Evolutionary conservation across 202 grass and related monocot genomes (phyloP).

Genomic region (Schoenoplectus triqueter): DNA sequence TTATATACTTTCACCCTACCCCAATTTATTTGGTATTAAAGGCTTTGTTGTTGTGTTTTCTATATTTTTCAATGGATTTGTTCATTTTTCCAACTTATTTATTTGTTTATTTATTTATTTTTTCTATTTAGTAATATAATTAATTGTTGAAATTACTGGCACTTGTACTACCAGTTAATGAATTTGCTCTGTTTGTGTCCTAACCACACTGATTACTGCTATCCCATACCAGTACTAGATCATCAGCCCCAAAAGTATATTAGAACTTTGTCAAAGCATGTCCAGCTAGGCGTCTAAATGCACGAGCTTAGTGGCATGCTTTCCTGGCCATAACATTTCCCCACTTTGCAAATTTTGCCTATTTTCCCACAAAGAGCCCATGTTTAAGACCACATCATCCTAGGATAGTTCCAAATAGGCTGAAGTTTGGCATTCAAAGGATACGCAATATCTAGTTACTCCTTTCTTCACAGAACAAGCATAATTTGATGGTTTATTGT

Average conservation of each 20-base stretch:
- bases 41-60: too few relatives aligned
- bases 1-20: background rate
- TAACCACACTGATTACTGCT: background rate
- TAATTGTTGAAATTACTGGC: background rate
- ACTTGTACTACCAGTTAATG: too few relatives aligned
- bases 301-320: background rate
- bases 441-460: background rate
- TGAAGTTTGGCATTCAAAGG: background rate
- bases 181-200: background rate
- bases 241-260: background rate
- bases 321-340: background rate
- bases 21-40: background rate
- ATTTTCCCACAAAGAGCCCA: background rate
- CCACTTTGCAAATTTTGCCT: background rate
- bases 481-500: too few relatives aligned
- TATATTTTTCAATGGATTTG: background rate
- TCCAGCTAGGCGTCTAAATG: background rate
- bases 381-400: constrained; percentile 2
- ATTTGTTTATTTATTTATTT: too few relatives aligned
- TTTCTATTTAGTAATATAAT: background rate
- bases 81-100: background rate
- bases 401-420: background rate
- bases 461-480: too few relatives aligned
- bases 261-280: background rate
- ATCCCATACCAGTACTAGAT: background rate